Conservation (phyloP, 441 rosid genomes). For the Eutrema salsugineum region DNA sequence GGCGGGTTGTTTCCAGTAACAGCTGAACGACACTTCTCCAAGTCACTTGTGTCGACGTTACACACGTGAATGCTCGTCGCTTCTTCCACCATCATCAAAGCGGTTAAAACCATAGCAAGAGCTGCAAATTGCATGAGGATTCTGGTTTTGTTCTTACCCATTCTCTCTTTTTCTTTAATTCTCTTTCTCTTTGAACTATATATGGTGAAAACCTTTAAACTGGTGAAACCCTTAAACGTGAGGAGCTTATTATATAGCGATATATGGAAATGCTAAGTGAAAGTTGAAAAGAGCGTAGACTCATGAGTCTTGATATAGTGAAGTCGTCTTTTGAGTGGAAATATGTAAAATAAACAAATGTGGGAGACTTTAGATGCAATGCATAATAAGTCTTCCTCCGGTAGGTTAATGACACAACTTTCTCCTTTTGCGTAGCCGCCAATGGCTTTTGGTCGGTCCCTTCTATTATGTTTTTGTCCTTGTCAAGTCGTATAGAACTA, state of each 20-base stretch:
- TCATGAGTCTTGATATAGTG: background rate
- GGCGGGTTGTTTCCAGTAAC: constrained; percentile 40
- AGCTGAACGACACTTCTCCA: constrained; percentile 40
- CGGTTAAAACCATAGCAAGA: constrained; percentile 16
- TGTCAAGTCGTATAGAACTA: too few species aligned
- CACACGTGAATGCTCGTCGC: constrained; percentile 30
- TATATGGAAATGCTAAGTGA: background rate
- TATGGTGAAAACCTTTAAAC: too few species aligned
- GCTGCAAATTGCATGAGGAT: constrained; percentile 14
- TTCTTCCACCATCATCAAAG: constrained; percentile 24
- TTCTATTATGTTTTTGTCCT: too few species aligned
- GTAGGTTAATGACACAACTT: too few species aligned
- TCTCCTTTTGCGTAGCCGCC: too few species aligned
- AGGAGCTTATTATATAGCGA: constrained; percentile 9
- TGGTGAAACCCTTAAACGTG: background rate
- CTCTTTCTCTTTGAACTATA: background rate
- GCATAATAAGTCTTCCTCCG: background rate
- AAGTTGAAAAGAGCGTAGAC: background rate
- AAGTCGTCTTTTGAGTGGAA: too few species aligned
- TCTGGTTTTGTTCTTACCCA: constrained; percentile 21
- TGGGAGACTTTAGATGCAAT: background rate
- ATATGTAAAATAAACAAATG: background rate
- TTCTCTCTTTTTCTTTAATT: constrained; percentile 15
- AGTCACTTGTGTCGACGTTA: constrained; percentile 26
- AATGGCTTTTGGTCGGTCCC: too few species aligned